Evolutionary conservation across 202 grass and related monocot genomes (phyloP), one percentile per base, ranked within the genome.

Genomic region (Saccharum hybrid): DNA sequence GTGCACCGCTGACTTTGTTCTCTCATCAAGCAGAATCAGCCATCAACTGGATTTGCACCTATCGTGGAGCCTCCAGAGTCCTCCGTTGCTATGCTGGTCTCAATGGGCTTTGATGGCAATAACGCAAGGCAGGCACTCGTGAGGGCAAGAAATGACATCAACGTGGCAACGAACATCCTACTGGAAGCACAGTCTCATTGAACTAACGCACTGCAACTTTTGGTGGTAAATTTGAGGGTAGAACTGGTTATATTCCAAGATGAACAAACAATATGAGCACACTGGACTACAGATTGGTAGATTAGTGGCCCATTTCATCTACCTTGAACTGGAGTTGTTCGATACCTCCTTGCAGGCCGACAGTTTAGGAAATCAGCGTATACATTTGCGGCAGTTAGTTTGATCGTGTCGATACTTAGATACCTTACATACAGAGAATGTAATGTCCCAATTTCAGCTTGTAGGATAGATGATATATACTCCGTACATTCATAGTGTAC

Each of bases 21-120:
- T 87, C 19, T 45, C 31, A 52, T 45, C 31, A 52, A 84, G 88
- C 88, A 83, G 83, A 96, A 88, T 66, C 76, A 89, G 46, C 63
- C 86, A 28, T 80, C 93, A 18, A 40, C 77, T 66, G 71, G 75
- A 74, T 84, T 83, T 59, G 85, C 75, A 74, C 86, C 85, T 26
- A 36, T 75, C 7, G 83, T 89, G 83, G 95, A 95, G 79, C 96
- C 93, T 67, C 72, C 96, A 1, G 89, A 96, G 83, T 88, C 96
- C 74, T 99, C 93, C 18, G 66, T 99, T 68, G 91, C 91, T 79
- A 90, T 76, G 72, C 85, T 99, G 49, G 86, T 96, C 56, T 96
- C 96, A 6, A 99, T 99, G 96, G 96, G 96, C 41, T 99, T 99
- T 71, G 91, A 99, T 57, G 81, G 56, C 66, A 94, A 84, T 84